Evolutionary conservation across 169 alveolate genomes (phyloP).

Genomic region (Amoebophrya sp.): DNA sequence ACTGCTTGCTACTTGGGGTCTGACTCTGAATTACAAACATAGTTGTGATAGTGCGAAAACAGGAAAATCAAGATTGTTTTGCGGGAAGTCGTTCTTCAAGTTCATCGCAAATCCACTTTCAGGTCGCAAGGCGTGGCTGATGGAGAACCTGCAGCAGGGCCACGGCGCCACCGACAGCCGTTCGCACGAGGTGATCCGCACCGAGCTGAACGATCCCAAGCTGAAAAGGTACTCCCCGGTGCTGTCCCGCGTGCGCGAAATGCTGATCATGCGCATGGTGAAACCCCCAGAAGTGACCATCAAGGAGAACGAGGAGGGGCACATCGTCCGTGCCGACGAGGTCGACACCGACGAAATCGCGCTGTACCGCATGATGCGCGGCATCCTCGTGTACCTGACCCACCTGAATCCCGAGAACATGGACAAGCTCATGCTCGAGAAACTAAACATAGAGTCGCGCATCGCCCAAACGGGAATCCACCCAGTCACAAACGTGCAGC

Average conservation of each 20-base stretch:
- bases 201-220: not conserved
- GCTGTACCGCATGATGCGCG: conserved; percentile 86
- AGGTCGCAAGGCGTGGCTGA: too few relatives aligned
- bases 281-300: conserved; percentile 83
- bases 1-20: not conserved
- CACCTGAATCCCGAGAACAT: conserved; percentile 85
- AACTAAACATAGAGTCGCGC: too few relatives aligned
- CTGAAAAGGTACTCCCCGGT: not conserved
- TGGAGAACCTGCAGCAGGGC: too few relatives aligned
- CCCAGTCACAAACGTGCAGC: conserved; percentile 31
- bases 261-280: conserved; percentile 80
- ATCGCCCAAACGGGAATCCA: too few relatives aligned
- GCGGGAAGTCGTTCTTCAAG: too few relatives aligned
- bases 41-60: too few relatives aligned
- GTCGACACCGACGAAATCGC: conserved; percentile 79
- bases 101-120: not conserved
- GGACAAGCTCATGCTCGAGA: conserved; percentile 71
- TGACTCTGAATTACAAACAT: not conserved
- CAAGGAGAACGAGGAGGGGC: conserved; percentile 62
- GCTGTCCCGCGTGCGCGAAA: conserved; percentile 51
- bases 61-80: too few relatives aligned
- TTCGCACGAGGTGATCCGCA: not conserved
- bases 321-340: conserved; percentile 41
- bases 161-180: too few relatives aligned
- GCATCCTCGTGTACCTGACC: conserved; percentile 80